Conservation (phyloP, 2,329 filamentous ascomycete genomes). For the Onygena corvina region DNA sequence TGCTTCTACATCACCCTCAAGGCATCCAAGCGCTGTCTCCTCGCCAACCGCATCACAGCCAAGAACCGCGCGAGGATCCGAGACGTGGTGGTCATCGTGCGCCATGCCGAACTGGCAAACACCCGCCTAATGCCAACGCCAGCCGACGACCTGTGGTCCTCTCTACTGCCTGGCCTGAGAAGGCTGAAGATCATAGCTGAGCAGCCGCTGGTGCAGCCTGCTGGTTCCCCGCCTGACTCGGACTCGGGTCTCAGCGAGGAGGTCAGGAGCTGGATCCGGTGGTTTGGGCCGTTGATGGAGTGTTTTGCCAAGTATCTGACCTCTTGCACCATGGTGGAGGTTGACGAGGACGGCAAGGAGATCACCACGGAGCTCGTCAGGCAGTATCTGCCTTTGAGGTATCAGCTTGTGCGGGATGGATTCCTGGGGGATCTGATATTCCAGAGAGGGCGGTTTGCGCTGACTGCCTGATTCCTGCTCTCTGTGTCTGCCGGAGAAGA, state of each 20-base stretch:
- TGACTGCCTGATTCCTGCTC: not conserved
- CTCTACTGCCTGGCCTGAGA: not conserved
- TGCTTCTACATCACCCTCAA: slow-evolving; percentile 1
- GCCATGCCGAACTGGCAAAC: not conserved
- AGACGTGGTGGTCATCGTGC: slow-evolving; percentile 2
- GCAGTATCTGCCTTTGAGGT: not conserved
- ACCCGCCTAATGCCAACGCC: not conserved
- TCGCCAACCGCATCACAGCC: not conserved
- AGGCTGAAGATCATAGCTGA: slow-evolving; percentile 1
- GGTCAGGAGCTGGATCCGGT: not conserved
- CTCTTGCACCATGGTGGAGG: not conserved
- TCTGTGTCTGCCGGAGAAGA: too few species aligned
- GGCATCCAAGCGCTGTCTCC: not conserved
- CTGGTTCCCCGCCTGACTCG: not conserved
- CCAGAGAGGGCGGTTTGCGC: not conserved
- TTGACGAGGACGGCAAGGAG: not conserved
- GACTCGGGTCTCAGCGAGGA: not conserved
- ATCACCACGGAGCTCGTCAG: not conserved
- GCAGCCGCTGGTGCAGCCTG: not conserved
- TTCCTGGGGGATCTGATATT: not conserved
- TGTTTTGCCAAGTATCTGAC: slow-evolving; percentile 3
- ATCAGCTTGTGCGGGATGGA: not conserved
- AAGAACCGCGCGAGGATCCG: not conserved
- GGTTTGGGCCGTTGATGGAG: not conserved
- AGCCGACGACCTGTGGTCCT: not conserved